Percentiles rank a stretch among this genome's conserved stretches.
phyloP scores from a whole-genome alignment of 73 alveolate genomes.

The Blepharisma japonicum region DNA sequence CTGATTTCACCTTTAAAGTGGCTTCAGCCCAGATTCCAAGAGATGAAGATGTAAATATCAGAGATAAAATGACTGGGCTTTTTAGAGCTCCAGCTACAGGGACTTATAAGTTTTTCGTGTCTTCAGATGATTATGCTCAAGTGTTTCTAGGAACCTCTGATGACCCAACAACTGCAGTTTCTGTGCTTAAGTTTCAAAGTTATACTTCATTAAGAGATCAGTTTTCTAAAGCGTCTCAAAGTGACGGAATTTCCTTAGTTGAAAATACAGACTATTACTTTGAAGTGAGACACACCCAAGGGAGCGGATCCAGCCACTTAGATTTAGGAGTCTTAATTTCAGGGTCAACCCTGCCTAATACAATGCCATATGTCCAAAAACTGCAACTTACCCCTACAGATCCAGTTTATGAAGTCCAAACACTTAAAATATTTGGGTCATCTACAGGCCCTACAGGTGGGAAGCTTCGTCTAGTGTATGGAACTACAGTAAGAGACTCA shows the following conservation, averaged over 20 bases:
- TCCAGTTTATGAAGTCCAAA: slow-evolving; percentile 18
- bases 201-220: slow-evolving; percentile 1
- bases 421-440: not conserved
- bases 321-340: slow-evolving; percentile 20
- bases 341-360: not conserved
- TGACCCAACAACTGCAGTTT: not conserved
- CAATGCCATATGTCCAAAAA: slow-evolving; percentile 3
- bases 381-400: not conserved
- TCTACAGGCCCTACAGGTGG: slow-evolving; percentile 4
- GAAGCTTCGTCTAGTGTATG: not conserved
- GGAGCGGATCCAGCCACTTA: not conserved
- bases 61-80: slow-evolving; percentile 22
- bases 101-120: slow-evolving; percentile 36
- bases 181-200: not conserved
- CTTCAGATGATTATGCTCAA: slow-evolving; percentile 39
- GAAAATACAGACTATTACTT: not conserved
- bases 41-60: not conserved
- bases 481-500: not conserved
- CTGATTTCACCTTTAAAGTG: not conserved
- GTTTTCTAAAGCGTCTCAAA: not conserved
- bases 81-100: slow-evolving; percentile 41
- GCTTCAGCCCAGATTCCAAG: not conserved
- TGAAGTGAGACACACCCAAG: slow-evolving; percentile 13
- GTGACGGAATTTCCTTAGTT: not conserved
- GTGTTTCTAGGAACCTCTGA: slow-evolving; percentile 31